These are phyloP conservation scores for Xylariaceae sp. DNA, from an alignment of 2,329 filamentous ascomycete species.

Conservation along the genomic window DNA sequence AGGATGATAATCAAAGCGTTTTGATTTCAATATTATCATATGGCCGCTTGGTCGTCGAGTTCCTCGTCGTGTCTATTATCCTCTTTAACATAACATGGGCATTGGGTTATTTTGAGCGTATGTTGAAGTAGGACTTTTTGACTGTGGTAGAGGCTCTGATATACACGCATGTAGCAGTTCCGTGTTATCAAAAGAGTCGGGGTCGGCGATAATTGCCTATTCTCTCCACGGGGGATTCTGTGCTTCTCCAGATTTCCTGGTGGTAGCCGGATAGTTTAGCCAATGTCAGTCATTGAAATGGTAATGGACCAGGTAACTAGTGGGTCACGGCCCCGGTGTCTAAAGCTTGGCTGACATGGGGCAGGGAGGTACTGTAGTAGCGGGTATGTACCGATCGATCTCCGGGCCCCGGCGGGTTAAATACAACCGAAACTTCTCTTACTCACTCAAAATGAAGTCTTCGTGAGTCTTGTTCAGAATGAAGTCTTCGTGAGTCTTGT, in stretches of 20 bases:
- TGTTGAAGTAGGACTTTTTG: background rate
- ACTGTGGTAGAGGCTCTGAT: no score
- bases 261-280: slow-evolving; percentile 4
- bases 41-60: background rate
- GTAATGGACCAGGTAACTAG: slow-evolving; percentile 5
- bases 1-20: background rate
- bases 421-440: slow-evolving; percentile 19
- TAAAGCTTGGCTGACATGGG: slow-evolving; percentile 6
- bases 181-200: no score
- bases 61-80: background rate
- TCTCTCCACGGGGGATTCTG: background rate
- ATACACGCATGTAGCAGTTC: no score
- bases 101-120: background rate
- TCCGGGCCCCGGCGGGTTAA: slow-evolving; percentile 23
- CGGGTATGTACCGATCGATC: slow-evolving; percentile 17
- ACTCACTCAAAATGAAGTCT: slow-evolving; percentile 1
- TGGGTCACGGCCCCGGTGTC: background rate
- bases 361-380: no score
- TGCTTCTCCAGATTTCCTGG: slow-evolving; percentile 9
- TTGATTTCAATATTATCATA: background rate
- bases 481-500: background rate
- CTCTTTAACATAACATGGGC: no score
- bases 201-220: slow-evolving; percentile 6
- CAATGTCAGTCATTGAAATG: slow-evolving; percentile 12
- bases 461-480: background rate